Evolutionary conservation across 345 rosid species (phyloP).

Genomic region (Eucalyptus marginata): DNA sequence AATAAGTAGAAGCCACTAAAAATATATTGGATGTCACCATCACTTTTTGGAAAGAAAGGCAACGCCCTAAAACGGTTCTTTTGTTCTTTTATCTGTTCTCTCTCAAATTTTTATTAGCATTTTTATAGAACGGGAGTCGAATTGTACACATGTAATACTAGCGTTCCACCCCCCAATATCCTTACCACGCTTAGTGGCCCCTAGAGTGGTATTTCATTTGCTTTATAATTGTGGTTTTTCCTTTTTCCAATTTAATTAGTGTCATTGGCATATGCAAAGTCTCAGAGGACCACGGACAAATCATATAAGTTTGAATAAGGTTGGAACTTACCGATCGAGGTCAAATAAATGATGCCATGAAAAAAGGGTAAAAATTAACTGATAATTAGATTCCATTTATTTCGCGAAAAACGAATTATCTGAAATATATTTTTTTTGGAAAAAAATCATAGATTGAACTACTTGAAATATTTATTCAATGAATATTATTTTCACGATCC

Average conservation of each 20-base stretch:
- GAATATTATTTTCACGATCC: rapidly evolving
- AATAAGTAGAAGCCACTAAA: not conserved
- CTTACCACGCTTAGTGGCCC: not conserved
- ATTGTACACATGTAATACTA: not conserved
- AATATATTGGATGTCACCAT: not conserved
- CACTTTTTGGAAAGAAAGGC: not conserved
- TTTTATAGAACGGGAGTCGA: too few relatives aligned
- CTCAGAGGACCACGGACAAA: not conserved
- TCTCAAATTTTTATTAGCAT: not conserved
- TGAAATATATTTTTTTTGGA: too few relatives aligned
- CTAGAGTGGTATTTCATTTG: not conserved
- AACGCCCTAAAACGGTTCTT: not conserved
- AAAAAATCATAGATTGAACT: too few relatives aligned
- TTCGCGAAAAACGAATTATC: rapidly evolving
- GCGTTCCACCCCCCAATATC: not conserved
- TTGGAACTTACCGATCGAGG: not conserved
- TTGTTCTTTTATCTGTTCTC: not conserved
- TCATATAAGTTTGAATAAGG: not conserved
- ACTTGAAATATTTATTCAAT: too few relatives aligned
- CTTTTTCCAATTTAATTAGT: not conserved
- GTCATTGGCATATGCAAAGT: not conserved
- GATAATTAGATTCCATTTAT: too few relatives aligned
- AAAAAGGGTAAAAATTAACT: not conserved
- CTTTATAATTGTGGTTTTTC: not conserved
- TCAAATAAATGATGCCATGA: not conserved